These are phyloP conservation scores for Lobosporangium transversale DNA, from an alignment of 192 early-diverging fungal genomes.

Conservation along the genomic window DNA sequence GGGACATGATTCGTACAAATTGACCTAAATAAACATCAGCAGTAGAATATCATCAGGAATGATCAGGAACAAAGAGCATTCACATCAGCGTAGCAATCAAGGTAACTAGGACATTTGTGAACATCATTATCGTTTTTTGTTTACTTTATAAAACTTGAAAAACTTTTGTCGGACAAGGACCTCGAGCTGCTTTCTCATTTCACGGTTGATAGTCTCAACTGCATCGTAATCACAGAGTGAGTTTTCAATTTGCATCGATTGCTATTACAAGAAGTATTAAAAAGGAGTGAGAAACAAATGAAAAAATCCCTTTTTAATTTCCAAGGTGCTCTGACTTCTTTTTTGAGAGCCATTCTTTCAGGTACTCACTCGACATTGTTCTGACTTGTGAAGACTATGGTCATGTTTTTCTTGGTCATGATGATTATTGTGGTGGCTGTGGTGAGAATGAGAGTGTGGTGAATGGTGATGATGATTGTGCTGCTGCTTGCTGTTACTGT, in stretches of 20 bases:
- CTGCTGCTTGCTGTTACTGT: background rate
- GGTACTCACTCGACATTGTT: slow-evolving; percentile 14
- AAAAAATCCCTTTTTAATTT: too few species aligned
- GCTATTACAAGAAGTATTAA: slow-evolving; percentile 31
- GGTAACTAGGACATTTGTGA: too few species aligned
- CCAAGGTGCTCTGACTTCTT: background rate
- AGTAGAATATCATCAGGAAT: too few species aligned
- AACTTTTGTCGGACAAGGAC: slow-evolving; percentile 83
- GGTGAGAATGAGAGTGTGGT: background rate
- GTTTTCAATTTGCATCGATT: slow-evolving; percentile 63
- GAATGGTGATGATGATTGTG: background rate
- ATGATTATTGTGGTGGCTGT: background rate
- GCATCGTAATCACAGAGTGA: slow-evolving; percentile 75
- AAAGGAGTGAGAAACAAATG: background rate
- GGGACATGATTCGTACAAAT: slow-evolving; percentile 87
- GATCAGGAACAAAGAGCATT: slow-evolving; percentile 9
- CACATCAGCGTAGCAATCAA: too few species aligned
- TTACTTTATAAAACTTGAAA: slow-evolving; percentile 89
- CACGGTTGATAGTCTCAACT: slow-evolving; percentile 77
- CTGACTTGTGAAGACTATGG: slow-evolving; percentile 11
- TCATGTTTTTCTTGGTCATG: slow-evolving; percentile 6
- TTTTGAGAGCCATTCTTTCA: too few species aligned
- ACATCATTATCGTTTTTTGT: too few species aligned
- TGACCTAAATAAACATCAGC: slow-evolving; percentile 73
- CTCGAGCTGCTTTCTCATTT: slow-evolving; percentile 69